Base-by-base conservation (phyloP, 2,329 filamentous ascomycete species). In the Davidsoniella neocaledoniae region DNA sequence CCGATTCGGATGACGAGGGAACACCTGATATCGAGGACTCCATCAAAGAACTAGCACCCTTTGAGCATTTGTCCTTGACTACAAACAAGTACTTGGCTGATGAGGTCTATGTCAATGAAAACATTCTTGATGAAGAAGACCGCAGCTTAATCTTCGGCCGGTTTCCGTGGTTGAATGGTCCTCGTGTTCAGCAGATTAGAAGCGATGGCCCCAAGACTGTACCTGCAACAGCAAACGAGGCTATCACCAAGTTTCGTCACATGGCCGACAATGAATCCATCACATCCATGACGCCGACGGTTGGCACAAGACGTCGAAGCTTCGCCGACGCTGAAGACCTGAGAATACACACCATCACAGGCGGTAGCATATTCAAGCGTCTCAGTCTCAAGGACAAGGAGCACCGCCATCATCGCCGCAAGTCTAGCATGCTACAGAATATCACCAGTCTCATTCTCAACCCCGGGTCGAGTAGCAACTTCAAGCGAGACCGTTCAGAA, bases 281-380 rank as follows among this genome's bases (percentile, higher is more conserved):
- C 9, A 61, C 78, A 8, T 81, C 77, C 2, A 68, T 74, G 54
- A 72, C 77, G 12, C 81, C 81, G 16, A 86, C 81, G 0, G 79
- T 81, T 70, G 81, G 81, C 14, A 86, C 81, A 6, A 72, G 76
- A 5, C 73, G 79, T 40, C 73, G 74, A 51, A 81, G 80, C 60
- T 67, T 82, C 45, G 76, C 79, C 1, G 78, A 72, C 56, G 21
- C 39, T 21, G 46, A 45, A 14, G 33, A 48, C 23, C 57, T 71
- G 50, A 25, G 25, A 23, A 43, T 19, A 6, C 7, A 19, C n/a
- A 43, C 10, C 8, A 36, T 36, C 25, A 55, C 67, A 4, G 79
- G 72, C 49, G 76, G 78, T 21, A 77, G 71, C 52, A 69, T 84
- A 38, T 62, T 83, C 39, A 83, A 81, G 58, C 78, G 75, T 60